phyloP scores from a whole-genome alignment of 2,329 filamentous ascomycete genomes.

The Alternaria sp. region DNA sequence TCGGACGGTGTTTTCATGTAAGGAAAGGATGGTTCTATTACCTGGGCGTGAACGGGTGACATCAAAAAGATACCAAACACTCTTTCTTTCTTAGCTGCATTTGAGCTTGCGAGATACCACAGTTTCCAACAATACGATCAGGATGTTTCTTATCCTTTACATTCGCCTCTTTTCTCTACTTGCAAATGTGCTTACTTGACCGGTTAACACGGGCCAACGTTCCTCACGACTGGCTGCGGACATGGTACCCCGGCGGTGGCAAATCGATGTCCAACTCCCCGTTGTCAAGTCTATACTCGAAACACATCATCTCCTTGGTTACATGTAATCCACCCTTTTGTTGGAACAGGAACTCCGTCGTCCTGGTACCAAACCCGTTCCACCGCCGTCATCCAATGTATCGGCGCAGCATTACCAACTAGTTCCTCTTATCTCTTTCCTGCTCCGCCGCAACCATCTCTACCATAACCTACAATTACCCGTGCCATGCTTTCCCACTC shows the following conservation, averaged over 20 bases:
- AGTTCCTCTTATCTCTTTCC: neutral
- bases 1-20: neutral
- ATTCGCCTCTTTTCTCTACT: neutral
- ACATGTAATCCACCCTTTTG: slow-evolving; percentile 5
- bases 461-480: neutral
- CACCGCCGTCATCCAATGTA: slow-evolving; percentile 16
- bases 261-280: slow-evolving; percentile 5
- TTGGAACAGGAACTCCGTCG: neutral
- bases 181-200: too few relatives aligned
- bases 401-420: slow-evolving; percentile 2
- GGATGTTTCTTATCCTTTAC: neutral
- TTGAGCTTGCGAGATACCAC: slow-evolving; percentile 28
- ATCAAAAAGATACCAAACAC: slow-evolving; percentile 11
- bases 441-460: neutral
- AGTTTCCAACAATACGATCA: slow-evolving; percentile 12
- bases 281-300: slow-evolving; percentile 5
- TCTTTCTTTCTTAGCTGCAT: slow-evolving; percentile 5
- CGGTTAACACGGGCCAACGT: neutral
- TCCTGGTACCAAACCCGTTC: slow-evolving; percentile 9
- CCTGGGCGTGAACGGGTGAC: slow-evolving; percentile 2
- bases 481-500: neutral
- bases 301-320: neutral
- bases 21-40: slow-evolving; percentile 1
- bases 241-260: neutral
- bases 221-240: neutral